Percentiles rank a stretch among this genome's conserved stretches.
phyloP scores from a whole-genome alignment of 2,329 filamentous ascomycete species.

The Alternaria sp. region DNA sequence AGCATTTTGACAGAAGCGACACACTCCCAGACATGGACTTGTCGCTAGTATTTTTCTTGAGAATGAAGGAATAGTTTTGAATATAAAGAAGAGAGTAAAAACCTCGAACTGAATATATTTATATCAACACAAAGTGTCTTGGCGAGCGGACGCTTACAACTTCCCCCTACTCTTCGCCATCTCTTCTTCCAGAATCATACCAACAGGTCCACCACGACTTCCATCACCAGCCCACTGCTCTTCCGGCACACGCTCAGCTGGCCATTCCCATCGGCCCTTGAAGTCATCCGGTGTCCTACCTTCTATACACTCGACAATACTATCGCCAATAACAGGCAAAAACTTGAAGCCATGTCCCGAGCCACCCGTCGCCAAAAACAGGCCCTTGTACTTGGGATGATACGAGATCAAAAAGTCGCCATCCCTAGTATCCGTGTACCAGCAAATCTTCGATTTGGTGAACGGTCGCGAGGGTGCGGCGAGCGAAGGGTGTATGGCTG shows the following conservation, averaged over 20 bases:
- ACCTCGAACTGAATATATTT: not conserved
- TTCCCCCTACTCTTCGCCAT: slow-evolving; percentile 45
- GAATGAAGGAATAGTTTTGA: accelerated
- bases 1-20: not conserved
- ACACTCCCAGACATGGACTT: not conserved
- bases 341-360: slow-evolving; percentile 71
- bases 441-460: slow-evolving; percentile 60
- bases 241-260: slow-evolving; percentile 50
- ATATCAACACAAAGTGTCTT: not conserved
- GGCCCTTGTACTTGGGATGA: slow-evolving; percentile 58
- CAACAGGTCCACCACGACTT: slow-evolving; percentile 48
- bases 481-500: slow-evolving; percentile 40
- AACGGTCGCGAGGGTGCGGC: slow-evolving; percentile 52
- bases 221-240: slow-evolving; percentile 50
- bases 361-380: slow-evolving; percentile 69
- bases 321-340: slow-evolving; percentile 65
- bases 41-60: not conserved
- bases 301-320: slow-evolving; percentile 61
- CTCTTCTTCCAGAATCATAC: slow-evolving; percentile 53
- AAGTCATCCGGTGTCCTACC: slow-evolving; percentile 58
- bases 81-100: too few species aligned
- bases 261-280: slow-evolving; percentile 68
- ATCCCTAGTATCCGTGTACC: slow-evolving; percentile 65
- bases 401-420: slow-evolving; percentile 65
- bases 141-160: slow-evolving; percentile 25